Evolutionary conservation across 2,329 filamentous ascomycete species (phyloP).

Genomic region (Metarhizium guizhouense): DNA sequence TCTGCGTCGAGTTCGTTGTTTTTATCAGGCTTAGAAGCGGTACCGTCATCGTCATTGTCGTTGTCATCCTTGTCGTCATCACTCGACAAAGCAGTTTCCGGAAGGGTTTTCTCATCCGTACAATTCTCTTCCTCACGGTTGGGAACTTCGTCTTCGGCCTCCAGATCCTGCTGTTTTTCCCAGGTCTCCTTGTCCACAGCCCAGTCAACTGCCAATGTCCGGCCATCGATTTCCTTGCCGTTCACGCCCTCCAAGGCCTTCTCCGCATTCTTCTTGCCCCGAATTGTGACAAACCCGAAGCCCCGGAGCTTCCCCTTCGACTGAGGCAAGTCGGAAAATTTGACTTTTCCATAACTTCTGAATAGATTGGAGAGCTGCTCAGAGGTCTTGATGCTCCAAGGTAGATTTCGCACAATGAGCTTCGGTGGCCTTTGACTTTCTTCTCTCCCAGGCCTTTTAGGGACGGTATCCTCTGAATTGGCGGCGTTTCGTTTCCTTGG

Average conservation of each 20-base stretch:
- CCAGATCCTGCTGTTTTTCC: slow-evolving; percentile 50
- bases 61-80: background rate
- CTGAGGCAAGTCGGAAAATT: slow-evolving; percentile 76
- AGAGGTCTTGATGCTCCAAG: slow-evolving; percentile 86
- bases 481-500: slow-evolving; percentile 61
- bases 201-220: slow-evolving; percentile 90
- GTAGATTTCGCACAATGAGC: slow-evolving; percentile 84
- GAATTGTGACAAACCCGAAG: slow-evolving; percentile 86
- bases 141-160: slow-evolving; percentile 23
- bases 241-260: slow-evolving; percentile 79
- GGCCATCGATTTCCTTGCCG: slow-evolving; percentile 80
- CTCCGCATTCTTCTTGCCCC: slow-evolving; percentile 84
- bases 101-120: slow-evolving; percentile 20
- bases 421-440: slow-evolving; percentile 56
- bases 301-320: slow-evolving; percentile 68
- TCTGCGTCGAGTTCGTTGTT: slow-evolving; percentile 35
- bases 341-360: slow-evolving; percentile 83
- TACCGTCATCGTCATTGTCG: slow-evolving; percentile 9
- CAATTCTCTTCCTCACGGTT: slow-evolving; percentile 22
- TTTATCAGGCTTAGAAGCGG: slow-evolving; percentile 11
- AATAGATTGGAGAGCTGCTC: slow-evolving; percentile 77
- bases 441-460: slow-evolving; percentile 48
- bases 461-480: slow-evolving; percentile 29
- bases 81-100: slow-evolving; percentile 18
- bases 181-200: slow-evolving; percentile 87